phyloP scores from a whole-genome alignment of 2,329 filamentous ascomycete genomes.

The Phoma herbarum region DNA sequence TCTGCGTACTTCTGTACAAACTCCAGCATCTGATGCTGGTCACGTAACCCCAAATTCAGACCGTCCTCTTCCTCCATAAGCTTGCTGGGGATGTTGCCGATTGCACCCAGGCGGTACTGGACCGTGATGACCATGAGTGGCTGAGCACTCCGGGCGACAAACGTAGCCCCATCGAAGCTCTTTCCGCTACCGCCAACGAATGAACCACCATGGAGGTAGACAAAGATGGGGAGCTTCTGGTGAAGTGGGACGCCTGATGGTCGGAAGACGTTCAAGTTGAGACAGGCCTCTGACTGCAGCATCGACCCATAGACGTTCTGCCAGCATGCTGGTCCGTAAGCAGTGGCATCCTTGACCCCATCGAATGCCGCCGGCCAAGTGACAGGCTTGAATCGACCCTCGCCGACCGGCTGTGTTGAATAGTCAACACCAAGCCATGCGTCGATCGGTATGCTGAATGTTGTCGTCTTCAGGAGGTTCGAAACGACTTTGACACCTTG shows the following conservation, averaged over 20 bases:
- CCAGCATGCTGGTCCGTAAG: constrained; percentile 56
- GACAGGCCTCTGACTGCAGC: constrained; percentile 46
- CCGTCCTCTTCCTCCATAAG: constrained; percentile 47
- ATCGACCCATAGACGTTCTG: constrained; percentile 52
- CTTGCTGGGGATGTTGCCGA: constrained; percentile 46
- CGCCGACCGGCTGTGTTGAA: constrained; percentile 52
- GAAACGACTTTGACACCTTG: constrained; percentile 50
- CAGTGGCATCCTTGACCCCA: constrained; percentile 51
- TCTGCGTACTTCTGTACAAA: constrained; percentile 54
- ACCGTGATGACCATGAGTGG: constrained; percentile 48
- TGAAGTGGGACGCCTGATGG: constrained; percentile 37
- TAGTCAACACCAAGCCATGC: constrained; percentile 62
- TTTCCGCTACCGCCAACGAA: constrained; percentile 43
- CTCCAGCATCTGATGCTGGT: constrained; percentile 45
- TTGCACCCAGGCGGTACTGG: constrained; percentile 48
- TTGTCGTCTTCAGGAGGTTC: constrained; percentile 44
- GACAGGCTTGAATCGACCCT: constrained; percentile 54
- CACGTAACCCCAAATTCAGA: constrained; percentile 46
- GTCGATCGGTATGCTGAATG: constrained; percentile 51
- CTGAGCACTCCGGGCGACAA: constrained; percentile 42
- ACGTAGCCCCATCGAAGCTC: constrained; percentile 47
- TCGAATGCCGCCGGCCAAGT: constrained; percentile 54
- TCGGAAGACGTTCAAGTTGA: constrained; percentile 46
- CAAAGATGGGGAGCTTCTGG: constrained; percentile 44
- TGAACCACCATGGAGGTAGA: constrained; percentile 44